A percentile compares a stretch with the other conserved stretches of the same genome.
phyloP scores from a whole-genome alignment of 2,329 filamentous ascomycete species.

The Stenocarpella maydis region DNA sequence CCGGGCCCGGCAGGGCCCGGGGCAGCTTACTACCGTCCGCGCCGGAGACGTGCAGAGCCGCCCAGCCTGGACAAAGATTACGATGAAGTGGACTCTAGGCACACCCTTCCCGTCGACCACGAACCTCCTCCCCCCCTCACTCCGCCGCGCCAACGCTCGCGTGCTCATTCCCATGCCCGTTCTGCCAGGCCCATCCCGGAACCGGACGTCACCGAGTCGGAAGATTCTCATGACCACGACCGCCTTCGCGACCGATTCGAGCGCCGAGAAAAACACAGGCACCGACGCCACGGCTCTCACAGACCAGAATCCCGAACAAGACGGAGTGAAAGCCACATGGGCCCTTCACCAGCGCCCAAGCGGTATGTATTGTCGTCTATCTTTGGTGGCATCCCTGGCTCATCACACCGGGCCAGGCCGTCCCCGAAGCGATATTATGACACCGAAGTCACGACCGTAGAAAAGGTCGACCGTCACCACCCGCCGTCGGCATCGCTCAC shows the following conservation, averaged over 20 bases:
- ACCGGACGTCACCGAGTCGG: conserved; percentile 19
- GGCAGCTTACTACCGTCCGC: conserved; percentile 23
- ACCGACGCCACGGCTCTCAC: conserved; percentile 40
- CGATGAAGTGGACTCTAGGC: conserved; percentile 37
- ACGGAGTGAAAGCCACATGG: conserved; percentile 39
- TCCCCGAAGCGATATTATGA: conserved; percentile 40
- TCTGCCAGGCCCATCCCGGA: conserved; percentile 34
- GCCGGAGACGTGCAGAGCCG: conserved; percentile 9
- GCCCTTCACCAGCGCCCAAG: conserved; percentile 41
- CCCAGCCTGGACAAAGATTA: conserved; percentile 33
- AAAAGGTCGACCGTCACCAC: conserved; percentile 38
- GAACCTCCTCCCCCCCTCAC: conserved; percentile 24
- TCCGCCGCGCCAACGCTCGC: conserved; percentile 36
- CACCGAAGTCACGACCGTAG: conserved; percentile 44
- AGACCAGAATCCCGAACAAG: conserved; percentile 39
- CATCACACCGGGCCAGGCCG: conserved; percentile 34
- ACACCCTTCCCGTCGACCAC: conserved; percentile 34
- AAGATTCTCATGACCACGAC: conserved; percentile 24
- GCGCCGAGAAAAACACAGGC: conserved; percentile 35
- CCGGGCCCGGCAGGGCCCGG: conserved; percentile 27
- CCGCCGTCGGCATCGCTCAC: conserved; percentile 41
- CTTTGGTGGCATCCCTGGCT: conserved; percentile 14
- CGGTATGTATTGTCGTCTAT: conserved; percentile 41
- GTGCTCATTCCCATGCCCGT: conserved; percentile 38
- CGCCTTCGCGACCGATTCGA: conserved; percentile 34